phyloP scores from a whole-genome alignment of 2,329 filamentous ascomycete species.

The Epichloe festucae region DNA sequence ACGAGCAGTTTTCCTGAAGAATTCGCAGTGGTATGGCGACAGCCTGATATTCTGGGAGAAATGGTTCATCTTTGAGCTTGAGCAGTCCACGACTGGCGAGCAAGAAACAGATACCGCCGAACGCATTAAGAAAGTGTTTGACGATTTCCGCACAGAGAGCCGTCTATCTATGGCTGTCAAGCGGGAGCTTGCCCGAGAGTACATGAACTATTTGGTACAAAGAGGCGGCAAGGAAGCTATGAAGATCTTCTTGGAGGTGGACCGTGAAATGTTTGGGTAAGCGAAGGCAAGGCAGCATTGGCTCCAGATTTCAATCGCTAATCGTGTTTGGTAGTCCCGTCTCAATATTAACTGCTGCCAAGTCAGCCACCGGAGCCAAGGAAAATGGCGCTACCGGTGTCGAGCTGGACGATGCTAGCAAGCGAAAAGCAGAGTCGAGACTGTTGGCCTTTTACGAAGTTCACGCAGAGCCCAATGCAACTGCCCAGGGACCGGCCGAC shows the following conservation, averaged over 20 bases:
- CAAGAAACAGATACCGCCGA: constrained; percentile 52
- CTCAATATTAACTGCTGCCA: constrained; percentile 10
- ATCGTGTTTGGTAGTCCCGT: constrained; percentile 9
- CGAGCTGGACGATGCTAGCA: constrained; percentile 38
- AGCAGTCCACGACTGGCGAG: constrained; percentile 58
- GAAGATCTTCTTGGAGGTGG: constrained; percentile 71
- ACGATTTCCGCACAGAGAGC: constrained; percentile 61
- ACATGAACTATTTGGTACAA: constrained; percentile 75
- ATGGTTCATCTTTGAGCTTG: constrained; percentile 80
- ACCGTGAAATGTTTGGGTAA: constrained; percentile 78
- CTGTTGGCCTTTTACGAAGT: constrained; percentile 42
- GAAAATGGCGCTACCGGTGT: constrained; percentile 30
- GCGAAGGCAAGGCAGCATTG: constrained; percentile 12
- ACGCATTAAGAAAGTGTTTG: constrained; percentile 69
- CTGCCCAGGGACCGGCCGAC: constrained; percentile 34
- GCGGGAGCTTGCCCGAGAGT: constrained; percentile 63
- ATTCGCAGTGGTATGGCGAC: constrained; percentile 72
- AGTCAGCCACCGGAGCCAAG: constrained; percentile 19
- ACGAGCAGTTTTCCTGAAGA: constrained; percentile 69
- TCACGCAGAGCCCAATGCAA: constrained; percentile 31
- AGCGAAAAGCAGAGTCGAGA: constrained; percentile 36
- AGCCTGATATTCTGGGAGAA: constrained; percentile 82
- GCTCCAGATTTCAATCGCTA: neutral
- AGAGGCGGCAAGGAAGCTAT: constrained; percentile 71
- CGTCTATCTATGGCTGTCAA: constrained; percentile 53